These are phyloP conservation scores for Kwoniella dejecticola DNA, from an alignment of 768 basidiomycete species.

Conservation along the genomic window DNA sequence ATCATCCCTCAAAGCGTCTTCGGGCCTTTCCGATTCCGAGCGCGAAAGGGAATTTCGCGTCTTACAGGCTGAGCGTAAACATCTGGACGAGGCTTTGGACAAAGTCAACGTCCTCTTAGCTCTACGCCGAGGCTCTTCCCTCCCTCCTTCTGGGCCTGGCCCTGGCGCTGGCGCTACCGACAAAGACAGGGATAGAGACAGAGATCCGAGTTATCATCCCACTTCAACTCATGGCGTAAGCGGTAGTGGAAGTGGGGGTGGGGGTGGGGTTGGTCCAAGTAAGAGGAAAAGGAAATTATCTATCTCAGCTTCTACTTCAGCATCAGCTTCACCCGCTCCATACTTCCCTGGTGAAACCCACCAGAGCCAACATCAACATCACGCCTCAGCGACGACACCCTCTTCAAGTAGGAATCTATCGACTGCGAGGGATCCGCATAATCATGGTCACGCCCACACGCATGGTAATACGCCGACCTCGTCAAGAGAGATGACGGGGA, in stretches of 20 bases:
- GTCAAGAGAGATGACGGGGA: slow-evolving; percentile 33
- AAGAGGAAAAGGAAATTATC: slow-evolving; percentile 30
- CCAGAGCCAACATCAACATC: no score
- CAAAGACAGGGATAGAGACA: no score
- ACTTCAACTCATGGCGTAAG: no score
- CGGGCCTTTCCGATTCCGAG: neutral
- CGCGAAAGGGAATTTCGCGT: slow-evolving; percentile 10
- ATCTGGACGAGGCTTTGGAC: slow-evolving; percentile 39
- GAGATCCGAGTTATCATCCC: no score
- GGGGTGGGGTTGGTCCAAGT: slow-evolving; percentile 1
- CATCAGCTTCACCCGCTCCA: slow-evolving; percentile 23
- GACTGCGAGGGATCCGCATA: neutral
- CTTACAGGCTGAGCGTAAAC: slow-evolving; percentile 23
- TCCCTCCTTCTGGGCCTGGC: no score
- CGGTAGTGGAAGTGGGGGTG: no score
- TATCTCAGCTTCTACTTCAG: slow-evolving; percentile 8
- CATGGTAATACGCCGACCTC: slow-evolving; percentile 13
- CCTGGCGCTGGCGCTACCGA: no score
- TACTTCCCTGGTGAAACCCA: no score
- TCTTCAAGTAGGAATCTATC: neutral
- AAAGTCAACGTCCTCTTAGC: slow-evolving; percentile 37
- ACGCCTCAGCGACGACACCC: no score
- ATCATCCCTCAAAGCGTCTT: neutral
- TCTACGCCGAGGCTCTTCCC: slow-evolving; percentile 18
- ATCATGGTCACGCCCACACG: neutral